phyloP scores from a whole-genome alignment of 208 protist species.

The Blechomonas ayalai region DNA sequence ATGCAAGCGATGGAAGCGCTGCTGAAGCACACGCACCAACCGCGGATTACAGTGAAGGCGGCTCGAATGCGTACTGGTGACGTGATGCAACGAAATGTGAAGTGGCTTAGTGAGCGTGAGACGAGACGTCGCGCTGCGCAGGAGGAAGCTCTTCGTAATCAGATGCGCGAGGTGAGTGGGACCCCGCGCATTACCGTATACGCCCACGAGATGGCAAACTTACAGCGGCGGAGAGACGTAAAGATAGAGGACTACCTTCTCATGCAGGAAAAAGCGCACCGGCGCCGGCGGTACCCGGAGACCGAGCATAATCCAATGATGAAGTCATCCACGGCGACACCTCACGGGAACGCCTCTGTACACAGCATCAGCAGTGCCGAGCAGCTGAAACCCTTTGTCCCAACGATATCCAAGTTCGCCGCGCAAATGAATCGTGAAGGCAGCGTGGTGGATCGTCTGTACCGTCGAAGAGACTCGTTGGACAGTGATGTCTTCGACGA shows the following conservation, averaged over 20 bases:
- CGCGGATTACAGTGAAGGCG: constrained; percentile 29
- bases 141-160: constrained; percentile 18
- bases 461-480: constrained; percentile 7
- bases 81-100: constrained; percentile 8
- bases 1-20: constrained; percentile 10
- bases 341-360: too few species aligned
- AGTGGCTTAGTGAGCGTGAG: constrained; percentile 39
- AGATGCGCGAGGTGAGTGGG: constrained; percentile 20
- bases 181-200: constrained; percentile 47
- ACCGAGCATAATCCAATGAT: constrained; percentile 31
- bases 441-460: constrained; percentile 56
- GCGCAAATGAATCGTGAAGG: constrained; percentile 22
- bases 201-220: constrained; percentile 26
- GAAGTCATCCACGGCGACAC: too few species aligned
- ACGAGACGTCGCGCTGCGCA: constrained; percentile 16
- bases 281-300: constrained; percentile 37
- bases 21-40: constrained; percentile 13
- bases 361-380: too few species aligned
- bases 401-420: constrained; percentile 39
- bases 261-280: constrained; percentile 36
- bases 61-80: constrained; percentile 9
- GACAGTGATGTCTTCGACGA: constrained; percentile 17
- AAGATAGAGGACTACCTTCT: constrained; percentile 50
- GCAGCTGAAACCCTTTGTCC: too few species aligned
- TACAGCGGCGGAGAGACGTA: constrained; percentile 10